Percentiles rank a stretch among this genome's conserved stretches.
Evolutionary conservation across 768 basidiomycete species (phyloP).

Genomic region (Lyophyllum atratum): DNA sequence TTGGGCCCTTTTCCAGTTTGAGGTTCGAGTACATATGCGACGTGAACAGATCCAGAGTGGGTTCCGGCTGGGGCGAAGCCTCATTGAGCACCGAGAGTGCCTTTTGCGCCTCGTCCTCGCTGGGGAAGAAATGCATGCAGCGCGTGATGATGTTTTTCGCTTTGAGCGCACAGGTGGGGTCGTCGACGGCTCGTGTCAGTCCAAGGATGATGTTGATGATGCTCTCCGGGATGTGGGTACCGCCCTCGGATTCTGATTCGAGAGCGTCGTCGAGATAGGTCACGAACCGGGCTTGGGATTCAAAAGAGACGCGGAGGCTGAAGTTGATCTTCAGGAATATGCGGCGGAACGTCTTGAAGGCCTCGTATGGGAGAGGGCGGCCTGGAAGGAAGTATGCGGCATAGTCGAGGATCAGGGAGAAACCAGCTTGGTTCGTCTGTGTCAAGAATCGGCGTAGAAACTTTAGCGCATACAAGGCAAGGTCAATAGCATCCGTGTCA

Average conservation of each 20-base stretch:
- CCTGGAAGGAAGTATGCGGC: slow-evolving; percentile 22
- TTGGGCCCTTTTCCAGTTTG: slow-evolving; percentile 17
- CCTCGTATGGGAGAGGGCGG: slow-evolving; percentile 33
- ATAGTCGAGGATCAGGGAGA: slow-evolving; percentile 32
- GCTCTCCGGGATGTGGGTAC: slow-evolving; percentile 27
- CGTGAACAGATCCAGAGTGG: slow-evolving; percentile 29
- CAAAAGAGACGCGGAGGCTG: slow-evolving; percentile 16
- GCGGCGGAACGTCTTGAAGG: slow-evolving; percentile 38
- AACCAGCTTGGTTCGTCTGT: slow-evolving; percentile 31
- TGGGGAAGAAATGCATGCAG: slow-evolving; percentile 23
- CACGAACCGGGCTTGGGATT: slow-evolving; percentile 29
- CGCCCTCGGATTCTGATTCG: slow-evolving; percentile 21
- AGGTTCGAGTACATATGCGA: slow-evolving; percentile 37
- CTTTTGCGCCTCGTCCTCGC: slow-evolving; percentile 26
- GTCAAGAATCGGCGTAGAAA: slow-evolving; percentile 25
- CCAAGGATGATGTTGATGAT: slow-evolving; percentile 33
- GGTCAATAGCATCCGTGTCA: slow-evolving; percentile 9
- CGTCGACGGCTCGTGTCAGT: slow-evolving; percentile 27
- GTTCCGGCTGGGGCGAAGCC: slow-evolving; percentile 18
- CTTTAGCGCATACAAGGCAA: slow-evolving; percentile 21
- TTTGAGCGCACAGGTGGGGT: slow-evolving; percentile 28
- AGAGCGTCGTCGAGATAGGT: slow-evolving; percentile 30
- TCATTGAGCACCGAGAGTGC: slow-evolving; percentile 24
- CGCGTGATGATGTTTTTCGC: slow-evolving; percentile 27
- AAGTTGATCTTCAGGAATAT: slow-evolving; percentile 33